A percentile compares a stretch with the other conserved stretches of the same genome.
Evolutionary conservation across 345 rosid genomes (phyloP).

Genomic region (Eutrema yunnanense): DNA sequence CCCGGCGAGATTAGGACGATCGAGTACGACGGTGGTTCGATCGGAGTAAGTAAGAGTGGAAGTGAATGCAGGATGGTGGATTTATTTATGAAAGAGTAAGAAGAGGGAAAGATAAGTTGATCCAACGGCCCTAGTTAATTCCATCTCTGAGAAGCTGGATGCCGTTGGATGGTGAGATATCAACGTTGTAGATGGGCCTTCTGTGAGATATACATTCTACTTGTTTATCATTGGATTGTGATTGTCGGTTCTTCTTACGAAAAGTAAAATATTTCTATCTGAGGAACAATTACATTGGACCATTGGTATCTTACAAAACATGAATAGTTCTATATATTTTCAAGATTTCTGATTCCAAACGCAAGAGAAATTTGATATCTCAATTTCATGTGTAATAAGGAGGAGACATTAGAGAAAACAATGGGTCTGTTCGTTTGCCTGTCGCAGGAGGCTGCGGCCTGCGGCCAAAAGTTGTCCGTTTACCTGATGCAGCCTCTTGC

Average conservation of each 20-base stretch:
- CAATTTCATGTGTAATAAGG: too few relatives aligned
- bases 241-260: constrained; percentile 12
- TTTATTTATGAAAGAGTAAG: constrained; percentile 22
- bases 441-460: too few relatives aligned
- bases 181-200: constrained; percentile 19
- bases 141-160: background rate
- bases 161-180: constrained; percentile 30
- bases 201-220: constrained; percentile 6
- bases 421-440: too few relatives aligned
- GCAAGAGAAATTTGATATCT: too few relatives aligned
- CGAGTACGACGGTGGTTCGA: constrained; percentile 10
- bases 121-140: constrained; percentile 22
- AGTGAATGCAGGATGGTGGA: background rate
- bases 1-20: constrained; percentile 17
- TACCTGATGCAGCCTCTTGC: too few relatives aligned
- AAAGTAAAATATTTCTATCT: too few relatives aligned
- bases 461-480: too few relatives aligned
- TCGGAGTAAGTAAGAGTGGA: constrained; percentile 9
- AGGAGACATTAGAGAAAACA: too few relatives aligned
- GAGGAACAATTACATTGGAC: too few relatives aligned
- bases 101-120: background rate
- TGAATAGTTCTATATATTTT: too few relatives aligned
- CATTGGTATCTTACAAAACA: too few relatives aligned
- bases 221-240: constrained; percentile 9
- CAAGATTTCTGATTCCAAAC: too few relatives aligned